These are phyloP conservation scores for Metahyphopichia silvanorum DNA, from an alignment of 805 yeast species.

Conservation along the genomic window DNA sequence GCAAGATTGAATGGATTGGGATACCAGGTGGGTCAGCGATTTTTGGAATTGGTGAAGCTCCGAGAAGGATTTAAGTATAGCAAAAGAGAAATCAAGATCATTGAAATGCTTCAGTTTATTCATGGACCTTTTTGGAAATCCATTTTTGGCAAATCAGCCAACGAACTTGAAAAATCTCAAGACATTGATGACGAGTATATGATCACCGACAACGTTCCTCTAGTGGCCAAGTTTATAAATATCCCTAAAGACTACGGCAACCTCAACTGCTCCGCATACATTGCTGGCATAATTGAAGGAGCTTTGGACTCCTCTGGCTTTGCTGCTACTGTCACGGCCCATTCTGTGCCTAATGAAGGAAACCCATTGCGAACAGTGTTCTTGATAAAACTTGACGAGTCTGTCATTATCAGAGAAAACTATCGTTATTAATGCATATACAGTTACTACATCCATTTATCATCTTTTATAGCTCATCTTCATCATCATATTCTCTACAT, in stretches of 20 bases:
- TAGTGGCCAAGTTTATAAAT: constrained; percentile 67
- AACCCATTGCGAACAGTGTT: constrained; percentile 70
- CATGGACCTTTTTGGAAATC: constrained; percentile 71
- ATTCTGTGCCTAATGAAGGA: constrained; percentile 60
- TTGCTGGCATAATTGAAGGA: constrained; percentile 85
- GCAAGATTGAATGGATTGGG: constrained; percentile 66
- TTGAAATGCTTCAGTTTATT: constrained; percentile 70
- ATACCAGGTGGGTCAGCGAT: constrained; percentile 70
- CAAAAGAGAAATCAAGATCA: constrained; percentile 61
- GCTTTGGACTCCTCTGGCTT: constrained; percentile 71
- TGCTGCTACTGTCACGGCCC: constrained; percentile 79
- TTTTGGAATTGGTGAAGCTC: constrained; percentile 63
- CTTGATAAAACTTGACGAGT: constrained; percentile 64
- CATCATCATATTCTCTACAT: not conserved
- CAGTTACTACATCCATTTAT: constrained; percentile 6
- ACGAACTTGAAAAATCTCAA: constrained; percentile 70
- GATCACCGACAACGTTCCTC: constrained; percentile 76
- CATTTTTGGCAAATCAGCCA: constrained; percentile 70
- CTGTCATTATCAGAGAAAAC: constrained; percentile 53
- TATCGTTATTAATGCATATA: constrained; percentile 34
- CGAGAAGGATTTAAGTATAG: constrained; percentile 62
- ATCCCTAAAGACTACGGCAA: constrained; percentile 78
- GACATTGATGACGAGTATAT: constrained; percentile 67
- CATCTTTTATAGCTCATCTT: not conserved
- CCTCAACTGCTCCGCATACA: constrained; percentile 76